Percentiles rank a stretch among this genome's conserved stretches.
Evolutionary conservation across 129 eudicot species (phyloP).

Genomic region (Mikania micrantha): DNA sequence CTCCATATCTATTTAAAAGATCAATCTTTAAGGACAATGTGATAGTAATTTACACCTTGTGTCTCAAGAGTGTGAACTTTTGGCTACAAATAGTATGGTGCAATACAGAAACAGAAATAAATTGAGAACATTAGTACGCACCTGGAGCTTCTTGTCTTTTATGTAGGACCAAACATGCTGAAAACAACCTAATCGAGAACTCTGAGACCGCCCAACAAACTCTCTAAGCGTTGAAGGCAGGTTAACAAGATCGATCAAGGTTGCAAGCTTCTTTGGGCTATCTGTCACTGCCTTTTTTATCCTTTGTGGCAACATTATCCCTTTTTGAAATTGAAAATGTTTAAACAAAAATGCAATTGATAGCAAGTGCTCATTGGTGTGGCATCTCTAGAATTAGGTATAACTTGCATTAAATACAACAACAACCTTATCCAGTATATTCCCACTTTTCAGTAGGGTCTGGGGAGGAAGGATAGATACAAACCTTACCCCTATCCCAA

Average conservation of each 20-base stretch:
- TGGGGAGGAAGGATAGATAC: no score
- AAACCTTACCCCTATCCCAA: no score
- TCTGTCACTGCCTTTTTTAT: constrained; percentile 65
- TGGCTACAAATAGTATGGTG: background rate
- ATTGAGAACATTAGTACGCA: constrained; percentile 5
- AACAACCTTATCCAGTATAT: no score
- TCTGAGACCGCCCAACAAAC: constrained; percentile 82
- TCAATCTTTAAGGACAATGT: background rate
- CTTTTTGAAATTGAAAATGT: background rate
- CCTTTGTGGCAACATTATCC: constrained; percentile 65
- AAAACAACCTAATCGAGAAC: constrained; percentile 79
- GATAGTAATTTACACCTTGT: background rate
- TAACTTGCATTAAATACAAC: no score
- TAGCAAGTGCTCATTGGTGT: background rate
- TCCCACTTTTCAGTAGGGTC: no score
- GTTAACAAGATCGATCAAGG: constrained; percentile 89
- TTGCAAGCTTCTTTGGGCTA: constrained; percentile 85
- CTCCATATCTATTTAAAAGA: background rate
- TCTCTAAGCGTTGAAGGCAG: constrained; percentile 75
- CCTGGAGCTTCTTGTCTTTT: constrained; percentile 92
- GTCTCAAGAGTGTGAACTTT: background rate
- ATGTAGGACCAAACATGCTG: constrained; percentile 89
- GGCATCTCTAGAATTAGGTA: no score
- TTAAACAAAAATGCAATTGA: background rate
- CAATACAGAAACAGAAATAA: background rate